Conservation (phyloP, 2,329 filamentous ascomycete species). For the Cladophialophora carrionii region DNA sequence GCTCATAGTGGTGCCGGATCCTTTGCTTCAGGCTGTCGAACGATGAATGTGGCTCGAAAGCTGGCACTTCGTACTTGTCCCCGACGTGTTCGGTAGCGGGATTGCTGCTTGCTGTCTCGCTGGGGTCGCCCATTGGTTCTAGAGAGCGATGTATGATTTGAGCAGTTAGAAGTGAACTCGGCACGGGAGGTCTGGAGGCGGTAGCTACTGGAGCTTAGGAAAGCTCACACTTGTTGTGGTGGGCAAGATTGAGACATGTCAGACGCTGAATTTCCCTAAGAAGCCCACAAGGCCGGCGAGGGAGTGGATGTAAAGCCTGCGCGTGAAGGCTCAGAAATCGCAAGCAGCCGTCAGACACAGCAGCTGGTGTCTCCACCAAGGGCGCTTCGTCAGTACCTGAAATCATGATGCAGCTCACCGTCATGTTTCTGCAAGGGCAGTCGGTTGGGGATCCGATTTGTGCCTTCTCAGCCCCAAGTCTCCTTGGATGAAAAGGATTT, state of each 20-base stretch:
- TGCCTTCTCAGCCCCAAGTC: neutral
- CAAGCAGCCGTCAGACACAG: neutral
- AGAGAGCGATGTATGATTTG: neutral
- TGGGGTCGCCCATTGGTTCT: slow-evolving; percentile 10
- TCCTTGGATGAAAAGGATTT: neutral
- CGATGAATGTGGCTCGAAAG: slow-evolving; percentile 31
- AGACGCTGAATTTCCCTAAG: neutral
- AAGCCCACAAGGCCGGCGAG: no score
- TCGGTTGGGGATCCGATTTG: slow-evolving; percentile 1
- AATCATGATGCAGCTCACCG: neutral
- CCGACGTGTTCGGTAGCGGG: slow-evolving; percentile 22
- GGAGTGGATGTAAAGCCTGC: no score
- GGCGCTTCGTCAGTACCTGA: slow-evolving; percentile 1
- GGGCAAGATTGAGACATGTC: neutral
- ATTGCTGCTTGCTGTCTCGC: neutral
- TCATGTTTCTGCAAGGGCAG: slow-evolving; percentile 3
- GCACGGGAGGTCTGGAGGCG: no score
- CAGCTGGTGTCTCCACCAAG: neutral
- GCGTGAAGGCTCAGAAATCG: neutral
- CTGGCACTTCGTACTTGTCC: slow-evolving; percentile 35
- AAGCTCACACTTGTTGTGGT: neutral
- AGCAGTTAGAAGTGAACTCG: neutral
- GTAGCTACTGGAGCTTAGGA: neutral
- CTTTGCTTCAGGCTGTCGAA: slow-evolving; percentile 56
- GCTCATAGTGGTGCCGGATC: slow-evolving; percentile 64